Evolutionary conservation across 106 monocot genomes (phyloP), one percentile per base, ranked within the genome.

Genomic region (Iris macrosiphon): DNA sequence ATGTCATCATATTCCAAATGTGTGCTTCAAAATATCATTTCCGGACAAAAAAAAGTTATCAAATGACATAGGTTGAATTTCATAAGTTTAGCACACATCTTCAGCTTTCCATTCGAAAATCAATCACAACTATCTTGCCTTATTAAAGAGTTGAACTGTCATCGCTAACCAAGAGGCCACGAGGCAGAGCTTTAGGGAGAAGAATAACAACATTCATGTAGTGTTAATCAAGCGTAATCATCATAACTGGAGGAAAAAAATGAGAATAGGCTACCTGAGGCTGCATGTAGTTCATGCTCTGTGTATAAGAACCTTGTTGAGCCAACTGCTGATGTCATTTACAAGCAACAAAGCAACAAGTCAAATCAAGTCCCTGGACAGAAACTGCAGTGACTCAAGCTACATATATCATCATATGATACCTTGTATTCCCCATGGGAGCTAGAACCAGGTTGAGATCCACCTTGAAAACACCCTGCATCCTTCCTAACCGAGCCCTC

Each of bases 241-340:
- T n/a, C n/a, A n/a, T n/a, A n/a, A n/a, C n/a, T n/a, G n/a, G n/a
- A 57, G 34, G 7, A 35, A 35, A 35, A 4, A 35, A 10, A 6
- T 10, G 34, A 54, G 16, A 7, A 55, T 54, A 47, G n/a, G 14
- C 17, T 63, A 78, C 78, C 78, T 65, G 61, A 45, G 66, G 56
- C 52, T 78, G 66, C 67, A 72, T 66, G 39, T 77, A 77, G 35
- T 20, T 57, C 65, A 78, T 78, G 31, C 66, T 67, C 62, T 67
- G 67, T 7, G 56, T 44, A 49, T 16, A 78, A 51, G 72, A 42
- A 11, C 66, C 72, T 37, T 72, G 71, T 25, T 71, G 69, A 40
- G 52, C 55, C 53, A 77, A 60, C 71, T 64, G 48, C 12, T 25
- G 8, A 42, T 0, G 39, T 42, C 32, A 0, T 26, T n/a, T n/a